Conservation (phyloP, 2,329 filamentous ascomycete species). For the Thelonectria rubi region DNA sequence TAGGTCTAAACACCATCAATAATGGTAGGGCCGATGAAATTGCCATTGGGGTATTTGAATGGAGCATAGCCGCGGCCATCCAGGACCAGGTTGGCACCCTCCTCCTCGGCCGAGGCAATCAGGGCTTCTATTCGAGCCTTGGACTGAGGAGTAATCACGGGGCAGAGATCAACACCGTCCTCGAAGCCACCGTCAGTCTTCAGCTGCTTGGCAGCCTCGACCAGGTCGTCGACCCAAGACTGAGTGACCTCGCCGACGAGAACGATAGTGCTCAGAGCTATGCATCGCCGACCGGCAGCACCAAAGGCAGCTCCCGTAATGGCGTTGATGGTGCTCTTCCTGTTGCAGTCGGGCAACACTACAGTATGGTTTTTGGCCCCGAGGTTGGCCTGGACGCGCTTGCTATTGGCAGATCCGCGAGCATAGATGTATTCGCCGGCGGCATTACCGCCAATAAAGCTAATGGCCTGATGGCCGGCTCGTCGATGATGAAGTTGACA, state of each 20-base stretch:
- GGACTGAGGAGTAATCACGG: slow-evolving; percentile 79
- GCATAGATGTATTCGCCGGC: slow-evolving; percentile 85
- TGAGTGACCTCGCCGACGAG: slow-evolving; percentile 80
- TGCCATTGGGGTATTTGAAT: slow-evolving; percentile 1
- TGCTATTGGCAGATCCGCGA: slow-evolving; percentile 80
- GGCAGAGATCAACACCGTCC: slow-evolving; percentile 69
- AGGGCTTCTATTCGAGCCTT: slow-evolving; percentile 78
- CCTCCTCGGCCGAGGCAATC: slow-evolving; percentile 77
- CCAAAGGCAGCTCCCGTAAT: slow-evolving; percentile 84
- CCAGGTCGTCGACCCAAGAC: slow-evolving; percentile 81
- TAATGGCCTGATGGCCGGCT: slow-evolving; percentile 58
- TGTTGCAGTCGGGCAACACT: slow-evolving; percentile 85
- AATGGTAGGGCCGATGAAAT: slow-evolving; percentile 77
- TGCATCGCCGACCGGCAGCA: slow-evolving; percentile 83
- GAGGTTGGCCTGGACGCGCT: slow-evolving; percentile 85
- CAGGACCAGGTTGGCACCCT: slow-evolving; percentile 80
- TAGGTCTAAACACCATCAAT: slow-evolving; percentile 80
- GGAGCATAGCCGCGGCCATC: slow-evolving; percentile 74
- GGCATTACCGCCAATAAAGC: slow-evolving; percentile 85
- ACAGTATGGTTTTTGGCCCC: slow-evolving; percentile 88
- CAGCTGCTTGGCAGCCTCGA: slow-evolving; percentile 75
- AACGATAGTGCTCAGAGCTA: slow-evolving; percentile 83
- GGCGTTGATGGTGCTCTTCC: slow-evolving; percentile 84
- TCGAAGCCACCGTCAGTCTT: slow-evolving; percentile 73
- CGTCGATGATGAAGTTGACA: slow-evolving; percentile 84